Conservation (phyloP, 306 rosid genomes). For the Begonia peltatifolia region DNA sequence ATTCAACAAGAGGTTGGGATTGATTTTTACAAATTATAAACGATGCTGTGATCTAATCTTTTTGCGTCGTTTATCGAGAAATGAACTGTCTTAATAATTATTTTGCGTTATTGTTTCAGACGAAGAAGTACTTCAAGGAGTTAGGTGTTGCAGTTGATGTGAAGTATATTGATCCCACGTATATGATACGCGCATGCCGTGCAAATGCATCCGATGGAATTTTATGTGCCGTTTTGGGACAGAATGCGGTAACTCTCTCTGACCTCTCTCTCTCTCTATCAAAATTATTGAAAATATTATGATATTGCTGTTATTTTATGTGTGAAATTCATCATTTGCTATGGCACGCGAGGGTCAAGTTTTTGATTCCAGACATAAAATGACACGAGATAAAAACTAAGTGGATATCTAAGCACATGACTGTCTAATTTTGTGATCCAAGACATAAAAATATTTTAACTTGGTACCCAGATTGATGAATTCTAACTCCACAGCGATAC, state of each 20-base stretch:
- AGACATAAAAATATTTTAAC: no score
- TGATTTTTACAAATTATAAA: constrained; percentile 5
- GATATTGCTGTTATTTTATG: no score
- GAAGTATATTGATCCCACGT: constrained; percentile 93
- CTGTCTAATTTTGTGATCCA: no score
- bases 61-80: background rate
- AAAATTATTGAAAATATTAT: background rate
- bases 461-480: no score
- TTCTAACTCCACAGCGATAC: no score
- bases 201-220: constrained; percentile 99
- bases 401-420: no score
- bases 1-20: constrained; percentile 91
- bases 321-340: no score
- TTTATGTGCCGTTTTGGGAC: constrained; percentile 88
- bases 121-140: constrained; percentile 60
- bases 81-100: background rate
- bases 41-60: background rate
- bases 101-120: constrained; percentile 27
- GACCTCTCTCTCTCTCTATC: constrained; percentile 11
- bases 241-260: constrained; percentile 74
- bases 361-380: no score
- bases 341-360: no score
- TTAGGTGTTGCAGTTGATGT: constrained; percentile 70
- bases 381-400: no score
- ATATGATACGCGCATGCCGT: constrained; percentile 93